A percentile compares a stretch with the other conserved stretches of the same genome.
phyloP scores from a whole-genome alignment of 176 grass and related monocot genomes.

The Chloris gayana region DNA sequence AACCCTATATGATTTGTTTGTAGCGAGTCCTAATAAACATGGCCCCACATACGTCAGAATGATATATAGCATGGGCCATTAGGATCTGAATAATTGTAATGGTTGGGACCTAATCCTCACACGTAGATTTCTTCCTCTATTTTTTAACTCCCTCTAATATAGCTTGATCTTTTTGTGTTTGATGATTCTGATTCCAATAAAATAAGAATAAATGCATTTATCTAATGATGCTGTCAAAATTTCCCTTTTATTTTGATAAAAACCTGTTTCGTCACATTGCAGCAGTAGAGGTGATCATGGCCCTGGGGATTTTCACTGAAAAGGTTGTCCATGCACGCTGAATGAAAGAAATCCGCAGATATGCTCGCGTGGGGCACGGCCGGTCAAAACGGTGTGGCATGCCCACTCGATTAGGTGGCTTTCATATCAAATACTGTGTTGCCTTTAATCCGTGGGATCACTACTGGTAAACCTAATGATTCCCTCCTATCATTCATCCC shows the following conservation, averaged over 20 bases:
- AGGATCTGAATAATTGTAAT: constrained; percentile 37
- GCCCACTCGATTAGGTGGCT: constrained; percentile 20
- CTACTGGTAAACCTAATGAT: constrained; percentile 10
- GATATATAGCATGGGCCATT: constrained; percentile 18
- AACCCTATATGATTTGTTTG: constrained; percentile 38
- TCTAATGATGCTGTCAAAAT: too few species aligned
- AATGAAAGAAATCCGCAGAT: not conserved
- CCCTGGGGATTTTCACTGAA: not conserved
- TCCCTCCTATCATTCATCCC: constrained; percentile 18
- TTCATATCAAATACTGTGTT: constrained; percentile 1
- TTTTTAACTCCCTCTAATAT: too few species aligned
- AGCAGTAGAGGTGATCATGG: not conserved
- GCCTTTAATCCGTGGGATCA: constrained; percentile 39
- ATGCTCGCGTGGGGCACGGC: not conserved
- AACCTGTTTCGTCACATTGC: not conserved
- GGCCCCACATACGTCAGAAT: constrained; percentile 19
- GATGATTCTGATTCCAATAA: not conserved
- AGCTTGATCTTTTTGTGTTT: not conserved
- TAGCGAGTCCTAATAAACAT: constrained; percentile 10
- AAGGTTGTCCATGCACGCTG: not conserved
- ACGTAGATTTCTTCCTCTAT: not conserved
- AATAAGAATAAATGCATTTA: too few species aligned
- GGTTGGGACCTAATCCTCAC: not conserved
- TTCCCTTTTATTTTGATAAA: too few species aligned
- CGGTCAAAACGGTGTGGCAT: constrained; percentile 26